Conservation (phyloP, 2,329 filamentous ascomycete species). For the Nemania diffusa region DNA sequence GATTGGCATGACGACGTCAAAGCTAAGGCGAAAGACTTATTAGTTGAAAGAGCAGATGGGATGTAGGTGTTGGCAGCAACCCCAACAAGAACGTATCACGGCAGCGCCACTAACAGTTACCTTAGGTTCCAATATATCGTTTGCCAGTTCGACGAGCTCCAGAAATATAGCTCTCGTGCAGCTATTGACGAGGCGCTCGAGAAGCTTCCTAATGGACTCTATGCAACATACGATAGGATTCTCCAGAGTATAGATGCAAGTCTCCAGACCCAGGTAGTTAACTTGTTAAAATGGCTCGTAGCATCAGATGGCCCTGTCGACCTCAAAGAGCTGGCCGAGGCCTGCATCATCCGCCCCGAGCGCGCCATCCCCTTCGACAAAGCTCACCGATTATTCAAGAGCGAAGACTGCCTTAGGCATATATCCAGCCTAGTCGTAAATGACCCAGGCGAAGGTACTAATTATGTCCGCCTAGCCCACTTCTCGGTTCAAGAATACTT, state of each 20-base stretch:
- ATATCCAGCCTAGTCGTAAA: not conserved
- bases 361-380: not conserved
- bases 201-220: slow-evolving; percentile 5
- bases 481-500: slow-evolving; percentile 15
- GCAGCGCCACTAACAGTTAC: not conserved
- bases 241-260: not conserved
- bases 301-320: not conserved
- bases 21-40: not conserved
- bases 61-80: not conserved
- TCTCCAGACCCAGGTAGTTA: not conserved
- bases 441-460: too few relatives aligned
- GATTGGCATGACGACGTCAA: slow-evolving; percentile 2
- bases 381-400: not conserved
- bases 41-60: slow-evolving; percentile 3
- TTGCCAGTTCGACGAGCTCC: slow-evolving; percentile 6
- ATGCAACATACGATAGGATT: slow-evolving; percentile 12
- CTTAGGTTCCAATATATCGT: slow-evolving; percentile 15
- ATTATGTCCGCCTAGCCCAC: slow-evolving; percentile 6
- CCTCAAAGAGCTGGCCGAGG: slow-evolving; percentile 1
- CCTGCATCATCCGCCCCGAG: not conserved
- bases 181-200: not conserved
- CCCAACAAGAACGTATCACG: too few relatives aligned
- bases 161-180: not conserved
- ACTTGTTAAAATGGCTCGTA: slow-evolving; percentile 15
- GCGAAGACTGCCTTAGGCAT: not conserved